A percentile compares a stretch with the other conserved stretches of the same genome.
Evolutionary conservation across 2,329 filamentous ascomycete genomes (phyloP).

Genomic region (Cladophialophora bantiana): DNA sequence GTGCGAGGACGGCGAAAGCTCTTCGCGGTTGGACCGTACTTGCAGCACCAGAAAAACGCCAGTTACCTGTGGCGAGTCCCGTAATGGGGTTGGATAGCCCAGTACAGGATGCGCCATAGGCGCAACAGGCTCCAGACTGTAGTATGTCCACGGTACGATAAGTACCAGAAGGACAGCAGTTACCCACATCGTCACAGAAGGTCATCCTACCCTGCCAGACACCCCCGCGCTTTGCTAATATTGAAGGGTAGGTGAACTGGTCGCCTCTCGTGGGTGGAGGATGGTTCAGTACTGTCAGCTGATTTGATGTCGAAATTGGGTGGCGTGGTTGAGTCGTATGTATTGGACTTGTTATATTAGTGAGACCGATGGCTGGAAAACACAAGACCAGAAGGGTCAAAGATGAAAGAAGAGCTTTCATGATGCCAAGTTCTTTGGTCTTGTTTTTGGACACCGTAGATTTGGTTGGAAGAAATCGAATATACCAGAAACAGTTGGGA

Average conservation of each 20-base stretch:
- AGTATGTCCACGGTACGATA: constrained; percentile 11
- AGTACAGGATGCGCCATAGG: constrained; percentile 9
- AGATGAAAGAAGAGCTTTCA: not conserved
- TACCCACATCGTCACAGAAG: not conserved
- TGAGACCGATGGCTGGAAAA: not conserved
- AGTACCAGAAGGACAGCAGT: not conserved
- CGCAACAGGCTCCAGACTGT: constrained; percentile 10
- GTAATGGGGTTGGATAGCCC: constrained; percentile 1
- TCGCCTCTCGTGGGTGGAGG: not conserved
- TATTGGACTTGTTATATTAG: not conserved
- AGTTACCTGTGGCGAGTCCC: not conserved
- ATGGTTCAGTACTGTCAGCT: not conserved
- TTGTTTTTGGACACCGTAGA: not conserved
- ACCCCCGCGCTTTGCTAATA: not conserved
- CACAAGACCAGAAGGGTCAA: not conserved
- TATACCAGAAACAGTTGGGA: not conserved
- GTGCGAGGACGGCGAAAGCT: constrained; percentile 2
- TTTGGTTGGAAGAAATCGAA: not conserved
- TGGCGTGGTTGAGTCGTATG: not conserved
- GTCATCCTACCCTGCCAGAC: not conserved
- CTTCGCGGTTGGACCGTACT: not conserved
- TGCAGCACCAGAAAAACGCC: not conserved
- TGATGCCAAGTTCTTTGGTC: not conserved
- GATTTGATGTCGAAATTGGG: not conserved
- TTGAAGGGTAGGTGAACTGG: not conserved